Evolutionary conservation across 495 filamentous ascomycete species (phyloP).

Genomic region (Thozetella sp.): DNA sequence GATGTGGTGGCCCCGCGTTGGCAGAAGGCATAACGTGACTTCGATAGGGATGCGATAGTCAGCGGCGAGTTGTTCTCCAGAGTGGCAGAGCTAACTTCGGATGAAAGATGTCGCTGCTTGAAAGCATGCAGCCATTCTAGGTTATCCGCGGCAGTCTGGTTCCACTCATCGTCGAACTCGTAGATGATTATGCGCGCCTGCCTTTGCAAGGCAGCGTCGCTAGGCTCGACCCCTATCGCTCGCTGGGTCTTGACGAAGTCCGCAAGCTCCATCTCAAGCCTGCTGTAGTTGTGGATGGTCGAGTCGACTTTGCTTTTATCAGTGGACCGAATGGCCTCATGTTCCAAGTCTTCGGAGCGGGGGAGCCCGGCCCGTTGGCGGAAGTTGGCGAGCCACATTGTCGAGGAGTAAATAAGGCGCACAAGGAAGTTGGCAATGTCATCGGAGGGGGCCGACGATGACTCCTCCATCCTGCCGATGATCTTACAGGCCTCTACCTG

Average conservation of each 20-base stretch:
- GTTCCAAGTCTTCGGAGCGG: slow-evolving; percentile 45
- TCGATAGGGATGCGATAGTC: slow-evolving; percentile 11
- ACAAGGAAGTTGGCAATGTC: slow-evolving; percentile 48
- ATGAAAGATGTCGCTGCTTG: slow-evolving; percentile 31
- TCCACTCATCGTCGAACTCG: slow-evolving; percentile 68
- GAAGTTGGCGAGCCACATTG: slow-evolving; percentile 48
- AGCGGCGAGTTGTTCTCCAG: slow-evolving; percentile 14
- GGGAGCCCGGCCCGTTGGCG: slow-evolving; percentile 49
- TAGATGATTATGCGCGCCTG: slow-evolving; percentile 68
- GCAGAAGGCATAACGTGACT: neutral
- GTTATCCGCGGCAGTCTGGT: slow-evolving; percentile 73
- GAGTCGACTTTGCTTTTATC: slow-evolving; percentile 54
- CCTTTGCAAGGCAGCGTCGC: slow-evolving; percentile 63
- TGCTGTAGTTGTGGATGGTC: slow-evolving; percentile 51
- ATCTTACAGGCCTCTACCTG: slow-evolving; percentile 52
- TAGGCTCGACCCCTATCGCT: slow-evolving; percentile 52
- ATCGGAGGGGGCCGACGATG: slow-evolving; percentile 41
- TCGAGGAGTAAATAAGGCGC: slow-evolving; percentile 39
- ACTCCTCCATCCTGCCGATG: slow-evolving; percentile 47
- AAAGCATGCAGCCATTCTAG: slow-evolving; percentile 57
- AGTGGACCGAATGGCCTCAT: slow-evolving; percentile 43
- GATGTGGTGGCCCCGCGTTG: neutral
- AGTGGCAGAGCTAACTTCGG: slow-evolving; percentile 6
- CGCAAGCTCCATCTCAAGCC: slow-evolving; percentile 61
- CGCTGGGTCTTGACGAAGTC: slow-evolving; percentile 53